phyloP scores from a whole-genome alignment of 2,329 filamentous ascomycete species.

The Diaporthe vaccinii region DNA sequence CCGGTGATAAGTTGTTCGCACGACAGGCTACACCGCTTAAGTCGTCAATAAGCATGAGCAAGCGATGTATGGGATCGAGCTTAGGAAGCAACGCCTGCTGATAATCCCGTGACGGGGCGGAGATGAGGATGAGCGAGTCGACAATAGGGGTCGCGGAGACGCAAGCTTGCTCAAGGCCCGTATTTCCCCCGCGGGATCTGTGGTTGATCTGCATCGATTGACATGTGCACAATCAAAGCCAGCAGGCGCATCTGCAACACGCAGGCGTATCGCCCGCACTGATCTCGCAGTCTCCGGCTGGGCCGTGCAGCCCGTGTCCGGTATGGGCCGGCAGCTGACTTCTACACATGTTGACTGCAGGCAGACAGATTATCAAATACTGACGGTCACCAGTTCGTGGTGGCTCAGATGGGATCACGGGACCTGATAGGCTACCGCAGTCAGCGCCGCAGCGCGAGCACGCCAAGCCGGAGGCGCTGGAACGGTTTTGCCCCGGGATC shows the following conservation, averaged over 20 bases:
- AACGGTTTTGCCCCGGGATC: conserved; percentile 2
- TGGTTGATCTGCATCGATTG: background rate
- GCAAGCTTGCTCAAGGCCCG: background rate
- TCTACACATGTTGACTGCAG: background rate
- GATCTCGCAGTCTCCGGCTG: background rate
- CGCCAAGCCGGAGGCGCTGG: conserved; percentile 34
- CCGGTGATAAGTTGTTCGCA: background rate
- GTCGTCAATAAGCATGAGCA: background rate
- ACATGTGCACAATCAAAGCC: conserved; percentile 5
- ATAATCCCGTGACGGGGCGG: background rate
- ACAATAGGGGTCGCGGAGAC: background rate
- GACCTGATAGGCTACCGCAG: background rate
- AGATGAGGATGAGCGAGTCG: conserved; percentile 9
- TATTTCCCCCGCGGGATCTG: background rate
- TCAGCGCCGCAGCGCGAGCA: background rate
- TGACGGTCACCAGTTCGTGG: conserved; percentile 24
- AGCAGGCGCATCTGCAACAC: background rate
- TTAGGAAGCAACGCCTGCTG: too few species aligned
- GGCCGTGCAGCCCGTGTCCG: background rate
- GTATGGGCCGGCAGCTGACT: background rate
- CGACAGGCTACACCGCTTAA: background rate
- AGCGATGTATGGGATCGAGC: background rate
- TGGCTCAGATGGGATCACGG: conserved; percentile 16
- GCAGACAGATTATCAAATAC: background rate
- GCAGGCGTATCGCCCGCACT: background rate